Evolutionary conservation across 2,329 filamentous ascomycete genomes (phyloP).

Genomic region (Sordariomycetes sp.): DNA sequence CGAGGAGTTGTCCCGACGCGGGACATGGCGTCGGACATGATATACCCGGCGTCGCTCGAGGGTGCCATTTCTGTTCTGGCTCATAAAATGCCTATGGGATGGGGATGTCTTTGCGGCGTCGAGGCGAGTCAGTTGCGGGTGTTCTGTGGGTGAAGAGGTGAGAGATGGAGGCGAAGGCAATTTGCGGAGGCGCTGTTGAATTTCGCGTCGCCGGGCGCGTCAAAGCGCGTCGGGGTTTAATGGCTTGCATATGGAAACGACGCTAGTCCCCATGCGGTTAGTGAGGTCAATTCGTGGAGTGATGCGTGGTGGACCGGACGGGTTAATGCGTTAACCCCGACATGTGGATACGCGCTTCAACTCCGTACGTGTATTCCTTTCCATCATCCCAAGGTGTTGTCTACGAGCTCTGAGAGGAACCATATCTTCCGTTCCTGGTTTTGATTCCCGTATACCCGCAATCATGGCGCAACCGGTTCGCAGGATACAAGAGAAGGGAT

Average conservation of each 20-base stretch:
- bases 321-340: too few species aligned
- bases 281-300: not conserved
- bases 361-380: too few species aligned
- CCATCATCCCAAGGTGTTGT: too few species aligned
- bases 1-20: slow-evolving; percentile 27
- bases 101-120: not conserved
- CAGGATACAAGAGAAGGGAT: slow-evolving; percentile 16
- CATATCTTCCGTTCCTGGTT: not conserved
- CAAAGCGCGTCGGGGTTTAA: not conserved
- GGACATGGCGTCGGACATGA: slow-evolving; percentile 42
- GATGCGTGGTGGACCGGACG: too few species aligned
- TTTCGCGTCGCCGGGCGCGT: not conserved
- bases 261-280: not conserved
- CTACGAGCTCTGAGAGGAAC: too few species aligned
- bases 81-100: not conserved
- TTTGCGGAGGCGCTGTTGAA: not conserved
- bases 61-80: slow-evolving; percentile 26
- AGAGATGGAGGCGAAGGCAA: not conserved
- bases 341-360: too few species aligned
- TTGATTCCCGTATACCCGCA: not conserved
- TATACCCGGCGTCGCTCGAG: slow-evolving; percentile 40
- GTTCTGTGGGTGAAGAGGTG: not conserved
- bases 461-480: slow-evolving; percentile 30
- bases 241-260: not conserved
- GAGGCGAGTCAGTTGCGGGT: not conserved